These are phyloP conservation scores for Sarocladium kiliense DNA, from an alignment of 2,329 filamentous ascomycete genomes.

Conservation along the genomic window DNA sequence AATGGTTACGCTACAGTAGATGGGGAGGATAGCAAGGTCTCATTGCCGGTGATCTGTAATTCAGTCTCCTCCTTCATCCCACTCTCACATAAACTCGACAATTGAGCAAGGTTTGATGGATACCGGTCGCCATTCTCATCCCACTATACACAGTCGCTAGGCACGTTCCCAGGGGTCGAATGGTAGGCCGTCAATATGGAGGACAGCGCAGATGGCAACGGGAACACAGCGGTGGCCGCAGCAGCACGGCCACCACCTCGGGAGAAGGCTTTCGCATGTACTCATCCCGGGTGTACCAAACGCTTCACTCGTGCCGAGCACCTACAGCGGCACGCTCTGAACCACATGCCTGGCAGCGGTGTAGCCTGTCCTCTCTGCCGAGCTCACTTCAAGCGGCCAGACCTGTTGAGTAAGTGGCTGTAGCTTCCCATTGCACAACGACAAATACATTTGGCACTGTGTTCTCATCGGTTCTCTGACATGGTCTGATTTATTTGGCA, in stretches of 20 bases:
- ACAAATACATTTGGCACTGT: too few relatives aligned
- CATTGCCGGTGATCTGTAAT: background rate
- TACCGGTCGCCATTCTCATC: background rate
- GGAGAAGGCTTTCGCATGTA: conserved; percentile 24
- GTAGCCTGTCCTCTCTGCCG: conserved; percentile 54
- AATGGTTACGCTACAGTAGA: background rate
- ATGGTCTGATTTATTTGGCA: background rate
- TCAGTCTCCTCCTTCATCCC: background rate
- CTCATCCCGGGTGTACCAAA: conserved; percentile 42
- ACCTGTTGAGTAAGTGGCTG: conserved; percentile 33
- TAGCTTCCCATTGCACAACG: background rate
- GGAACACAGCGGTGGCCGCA: background rate
- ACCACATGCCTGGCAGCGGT: conserved; percentile 44
- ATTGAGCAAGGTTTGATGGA: background rate
- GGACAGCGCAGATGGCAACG: background rate
- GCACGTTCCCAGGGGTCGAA: background rate
- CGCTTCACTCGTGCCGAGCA: conserved; percentile 54
- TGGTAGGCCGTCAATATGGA: background rate
- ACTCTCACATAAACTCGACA: background rate
- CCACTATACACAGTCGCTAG: background rate
- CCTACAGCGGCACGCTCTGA: conserved; percentile 51
- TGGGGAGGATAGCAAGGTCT: too few relatives aligned
- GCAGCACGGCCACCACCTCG: background rate
- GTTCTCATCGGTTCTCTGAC: background rate
- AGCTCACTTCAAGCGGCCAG: conserved; percentile 56